Base-by-base conservation (phyloP, 2,329 filamentous ascomycete species). In the Alternaria metachromatica region DNA sequence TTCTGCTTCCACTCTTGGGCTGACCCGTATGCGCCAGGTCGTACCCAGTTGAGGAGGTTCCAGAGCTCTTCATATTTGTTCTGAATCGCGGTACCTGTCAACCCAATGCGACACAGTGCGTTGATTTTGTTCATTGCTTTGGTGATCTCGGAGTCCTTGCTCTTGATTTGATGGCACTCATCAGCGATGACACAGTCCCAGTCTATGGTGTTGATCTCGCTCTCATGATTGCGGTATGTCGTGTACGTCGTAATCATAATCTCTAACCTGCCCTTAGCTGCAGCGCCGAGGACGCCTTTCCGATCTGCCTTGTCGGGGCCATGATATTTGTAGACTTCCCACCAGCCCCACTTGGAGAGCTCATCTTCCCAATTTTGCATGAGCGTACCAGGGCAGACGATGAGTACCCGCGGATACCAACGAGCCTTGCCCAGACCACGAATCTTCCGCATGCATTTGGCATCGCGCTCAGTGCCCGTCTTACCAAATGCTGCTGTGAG, bases 21-120 rank as follows among this genome's bases (percentile, higher is more conserved):
- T 0, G 89, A 87, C 0, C 89, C 89, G 66, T 91, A 86, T 43
- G 80, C 81, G 0, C 94, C 95, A 0, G 96, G 96, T 71, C 96
- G 96, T 0, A 94, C 94, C 96, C 96, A 99, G 77, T 99, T 97
- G 3, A 99, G 84, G 0, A 99, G 84, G 0, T 94, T 96, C 95
- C 95, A 99, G 1, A 99, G 86, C 78, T 99, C 96, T 76, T 97
- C 93, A 77, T 99, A 99, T 69, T 93, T 96, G 80, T 99, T 99
- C 77, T 99, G 96, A 48, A 99, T 97, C 0, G 95, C 95, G 0
- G 96, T 99, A 2, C 96, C 96, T 0, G 94, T 98, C 9, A 99
- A 84, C 0, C 96, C 96, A 64, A 99, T 94, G 33, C 96, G 88
- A 75, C 96, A 98, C 3, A 98, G 86, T 0, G 94, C 89, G 72